Evolutionary conservation across 2,329 filamentous ascomycete species (phyloP), one percentile per base, ranked within the genome.

Genomic region (Beauveria sp.): DNA sequence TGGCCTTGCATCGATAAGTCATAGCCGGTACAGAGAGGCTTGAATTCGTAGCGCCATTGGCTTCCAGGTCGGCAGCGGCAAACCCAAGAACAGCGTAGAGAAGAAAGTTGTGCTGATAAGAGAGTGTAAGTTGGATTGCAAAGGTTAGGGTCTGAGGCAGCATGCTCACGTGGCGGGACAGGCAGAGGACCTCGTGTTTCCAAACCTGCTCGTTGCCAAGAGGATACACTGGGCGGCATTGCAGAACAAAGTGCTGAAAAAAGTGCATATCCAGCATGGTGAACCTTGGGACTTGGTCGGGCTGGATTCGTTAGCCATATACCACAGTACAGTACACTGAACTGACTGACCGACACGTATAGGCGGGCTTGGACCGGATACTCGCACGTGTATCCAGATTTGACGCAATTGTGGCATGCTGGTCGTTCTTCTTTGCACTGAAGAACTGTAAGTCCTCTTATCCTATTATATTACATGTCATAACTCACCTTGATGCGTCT

Each of bases 201-300:
- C 56, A 58, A 22, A 58, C 56, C 30, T 58, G 56, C 34, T 58
- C 46, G 12, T 58, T 58, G 34, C 56, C 47, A 8, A 58, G 56
- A 10, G 56, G 56, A 28, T 58, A 58, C 10, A 58, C 56, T 30
- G 56, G 56, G 9, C 46, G 34, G 3, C 56, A 58, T 26, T 45
- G 47, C 14, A 58, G 18, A 5, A 58, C 47, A 24, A 58, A 58
- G 24, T 51, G 56, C 22, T 58, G 56, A 1, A 58, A 58, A 18
- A 50, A 58, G 46, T 58, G 46, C 56, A 58, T 58, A 14, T 58
- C 56, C 16, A 58, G 20, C 46, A 58, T 34, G 4, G 56, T 51
- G 7, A 58, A 52, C 3, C 56, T 49, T 12, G 47, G 47, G 1
- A 34, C 56, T 22, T 58, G 56, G 56, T 51, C 56, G n/a, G 38